Conservation (phyloP, 257 asterid genomes). For the Perilla frutescens region DNA sequence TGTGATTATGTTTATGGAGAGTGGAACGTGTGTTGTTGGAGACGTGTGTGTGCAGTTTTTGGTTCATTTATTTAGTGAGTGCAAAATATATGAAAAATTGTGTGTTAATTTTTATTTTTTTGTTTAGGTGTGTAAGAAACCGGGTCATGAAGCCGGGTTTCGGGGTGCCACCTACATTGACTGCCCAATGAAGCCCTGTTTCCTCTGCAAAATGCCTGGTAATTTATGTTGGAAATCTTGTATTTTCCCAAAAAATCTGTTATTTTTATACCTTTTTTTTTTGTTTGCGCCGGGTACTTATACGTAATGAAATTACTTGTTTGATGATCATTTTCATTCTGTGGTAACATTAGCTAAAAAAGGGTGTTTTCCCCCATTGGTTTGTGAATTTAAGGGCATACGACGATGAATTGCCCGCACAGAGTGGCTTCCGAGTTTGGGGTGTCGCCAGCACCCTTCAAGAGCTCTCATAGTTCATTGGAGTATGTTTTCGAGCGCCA, state of each 20-base stretch:
- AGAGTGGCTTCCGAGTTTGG: slow-evolving; percentile 85
- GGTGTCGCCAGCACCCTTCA: slow-evolving; percentile 74
- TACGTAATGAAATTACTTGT: neutral
- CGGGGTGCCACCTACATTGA: slow-evolving; percentile 95
- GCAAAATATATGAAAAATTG: slow-evolving; percentile 20
- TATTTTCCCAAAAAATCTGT: neutral
- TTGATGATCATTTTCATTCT: neutral
- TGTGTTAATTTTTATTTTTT: neutral
- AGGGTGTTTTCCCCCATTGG: neutral
- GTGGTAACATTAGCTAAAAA: neutral
- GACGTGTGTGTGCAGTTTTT: neutral
- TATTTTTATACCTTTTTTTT: neutral
- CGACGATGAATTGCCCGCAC: slow-evolving; percentile 89
- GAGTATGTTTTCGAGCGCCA: slow-evolving; percentile 90
- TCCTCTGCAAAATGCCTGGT: slow-evolving; percentile 98
- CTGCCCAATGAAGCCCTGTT: slow-evolving; percentile 99
- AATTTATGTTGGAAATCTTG: slow-evolving; percentile 19
- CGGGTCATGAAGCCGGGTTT: slow-evolving; percentile 98
- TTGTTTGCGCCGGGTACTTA: neutral
- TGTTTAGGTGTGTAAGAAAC: slow-evolving; percentile 84
- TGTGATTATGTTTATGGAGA: neutral
- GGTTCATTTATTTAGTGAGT: neutral
- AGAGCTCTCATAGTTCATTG: slow-evolving; percentile 55
- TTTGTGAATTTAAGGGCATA: slow-evolving; percentile 71
- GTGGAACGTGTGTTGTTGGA: neutral